Evolutionary conservation across 2,329 filamentous ascomycete genomes (phyloP).

Genomic region (Botrytis medusae): DNA sequence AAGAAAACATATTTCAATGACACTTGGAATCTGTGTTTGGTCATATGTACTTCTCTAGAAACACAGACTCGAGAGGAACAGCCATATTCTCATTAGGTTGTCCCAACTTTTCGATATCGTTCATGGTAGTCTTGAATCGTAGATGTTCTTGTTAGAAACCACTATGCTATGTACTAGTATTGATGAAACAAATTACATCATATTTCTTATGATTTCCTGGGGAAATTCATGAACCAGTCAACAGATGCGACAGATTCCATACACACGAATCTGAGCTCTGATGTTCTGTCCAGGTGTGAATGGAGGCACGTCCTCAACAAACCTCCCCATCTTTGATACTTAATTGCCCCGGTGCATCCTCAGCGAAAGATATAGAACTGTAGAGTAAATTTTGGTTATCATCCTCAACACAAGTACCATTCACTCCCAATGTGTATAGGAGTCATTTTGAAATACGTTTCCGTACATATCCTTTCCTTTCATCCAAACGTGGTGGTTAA

Average conservation of each 20-base stretch:
- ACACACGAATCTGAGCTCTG: background rate
- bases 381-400: background rate
- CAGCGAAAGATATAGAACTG: background rate
- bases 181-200: background rate
- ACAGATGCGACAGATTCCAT: background rate
- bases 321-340: slow-evolving; percentile 9
- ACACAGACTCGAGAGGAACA: background rate
- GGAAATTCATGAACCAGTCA: background rate
- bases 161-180: background rate
- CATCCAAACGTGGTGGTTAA: slow-evolving; percentile 4
- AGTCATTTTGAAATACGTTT: background rate
- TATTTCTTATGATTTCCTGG: background rate
- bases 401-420: background rate
- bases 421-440: background rate
- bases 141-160: background rate
- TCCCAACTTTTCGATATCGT: background rate
- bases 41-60: background rate
- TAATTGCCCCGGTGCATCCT: background rate
- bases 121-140: background rate
- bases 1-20: background rate
- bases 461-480: background rate
- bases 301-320: background rate
- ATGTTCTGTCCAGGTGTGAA: background rate
- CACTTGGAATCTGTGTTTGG: background rate
- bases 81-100: too few relatives aligned